Base-by-base conservation (phyloP, 805 yeast species). In the Blastobotrys muscicola region DNA sequence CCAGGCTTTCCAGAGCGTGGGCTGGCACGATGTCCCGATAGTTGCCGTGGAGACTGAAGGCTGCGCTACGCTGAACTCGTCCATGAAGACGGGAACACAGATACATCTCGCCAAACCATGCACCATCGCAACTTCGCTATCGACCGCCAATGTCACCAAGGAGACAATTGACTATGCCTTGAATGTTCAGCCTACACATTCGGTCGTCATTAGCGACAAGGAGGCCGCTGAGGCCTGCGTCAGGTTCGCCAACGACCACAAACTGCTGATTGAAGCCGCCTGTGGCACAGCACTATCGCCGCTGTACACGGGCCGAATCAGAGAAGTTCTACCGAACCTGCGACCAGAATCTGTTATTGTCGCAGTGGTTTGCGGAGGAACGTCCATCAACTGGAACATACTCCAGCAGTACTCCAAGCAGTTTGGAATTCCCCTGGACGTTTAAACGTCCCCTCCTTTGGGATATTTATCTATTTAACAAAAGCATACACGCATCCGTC, bases 251-350 rank as follows among this genome's bases (percentile, higher is more conserved):
- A 55, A 66, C 2, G 76, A 75, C 45, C 75, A 67, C 48, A 72
- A 73, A 44, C 62, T 66, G 38, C 60, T 76, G 16, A 74, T 78
- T 0, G 86, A 81, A 56, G 85, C 85, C 0, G 86, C 86, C 1
- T 81, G 86, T 58, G 85, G 85, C 3, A 83, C 83, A 1, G 75
- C 85, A 0, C 57, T 81, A 26, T 71, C 80, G 15, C 67, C 77
- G 6, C 43, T 65, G 30, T 59, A 61, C 48, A 42, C 45, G 33
- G 47, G 47, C 15, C 37, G 43, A 14, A 45, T 58, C 36, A 33
- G 41, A 29, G 48, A 46, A 10, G 31, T 53, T 4, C 34, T 57
- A 35, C 61, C 61, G 2, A 47, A 48, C 31, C 47, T 57, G n/a
- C 43, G 38, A 20, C 46, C 45, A 3, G 73, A 74, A 37, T 73